Evolutionary conservation across 768 basidiomycete species (phyloP).

Genomic region (Collybiopsis confluens): DNA sequence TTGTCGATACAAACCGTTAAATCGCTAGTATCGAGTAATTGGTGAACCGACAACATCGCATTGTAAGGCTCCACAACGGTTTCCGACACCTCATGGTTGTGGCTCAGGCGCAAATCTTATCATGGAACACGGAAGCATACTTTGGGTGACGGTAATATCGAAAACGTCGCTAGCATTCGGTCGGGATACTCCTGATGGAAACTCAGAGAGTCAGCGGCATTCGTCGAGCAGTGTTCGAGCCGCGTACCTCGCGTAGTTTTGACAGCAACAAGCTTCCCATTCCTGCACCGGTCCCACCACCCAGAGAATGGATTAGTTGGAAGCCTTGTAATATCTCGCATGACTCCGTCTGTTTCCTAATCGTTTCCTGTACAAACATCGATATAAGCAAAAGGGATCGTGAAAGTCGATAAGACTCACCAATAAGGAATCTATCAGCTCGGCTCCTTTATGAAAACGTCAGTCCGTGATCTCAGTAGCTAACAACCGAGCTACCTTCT

Average conservation of each 20-base stretch:
- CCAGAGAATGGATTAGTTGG: conserved; percentile 84
- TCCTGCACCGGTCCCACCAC: conserved; percentile 88
- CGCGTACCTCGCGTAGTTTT: conserved; percentile 72
- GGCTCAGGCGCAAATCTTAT: not conserved
- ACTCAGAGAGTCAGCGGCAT: not conserved
- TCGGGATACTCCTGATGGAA: conserved; percentile 45
- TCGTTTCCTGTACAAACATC: conserved; percentile 48
- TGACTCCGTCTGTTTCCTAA: conserved; percentile 74
- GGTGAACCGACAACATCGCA: conserved; percentile 77
- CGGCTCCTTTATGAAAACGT: conserved; percentile 56
- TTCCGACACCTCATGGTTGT: conserved; percentile 40
- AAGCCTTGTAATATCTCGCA: conserved; percentile 91
- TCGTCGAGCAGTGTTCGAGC: not conserved
- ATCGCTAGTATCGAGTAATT: conserved; percentile 86
- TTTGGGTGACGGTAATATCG: conserved; percentile 51
- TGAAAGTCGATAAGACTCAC: conserved; percentile 26
- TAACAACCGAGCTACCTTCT: conserved; percentile 52
- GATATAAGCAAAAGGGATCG: not conserved
- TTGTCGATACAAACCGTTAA: conserved; percentile 84
- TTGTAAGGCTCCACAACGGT: conserved; percentile 78
- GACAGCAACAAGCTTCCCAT: conserved; percentile 76
- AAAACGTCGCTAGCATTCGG: conserved; percentile 53
- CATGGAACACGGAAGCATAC: conserved; percentile 15
- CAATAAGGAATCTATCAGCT: conserved; percentile 82
- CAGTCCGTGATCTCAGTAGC: not conserved